Conservation (phyloP, 768 basidiomycete species). For the Trametes elegans region DNA sequence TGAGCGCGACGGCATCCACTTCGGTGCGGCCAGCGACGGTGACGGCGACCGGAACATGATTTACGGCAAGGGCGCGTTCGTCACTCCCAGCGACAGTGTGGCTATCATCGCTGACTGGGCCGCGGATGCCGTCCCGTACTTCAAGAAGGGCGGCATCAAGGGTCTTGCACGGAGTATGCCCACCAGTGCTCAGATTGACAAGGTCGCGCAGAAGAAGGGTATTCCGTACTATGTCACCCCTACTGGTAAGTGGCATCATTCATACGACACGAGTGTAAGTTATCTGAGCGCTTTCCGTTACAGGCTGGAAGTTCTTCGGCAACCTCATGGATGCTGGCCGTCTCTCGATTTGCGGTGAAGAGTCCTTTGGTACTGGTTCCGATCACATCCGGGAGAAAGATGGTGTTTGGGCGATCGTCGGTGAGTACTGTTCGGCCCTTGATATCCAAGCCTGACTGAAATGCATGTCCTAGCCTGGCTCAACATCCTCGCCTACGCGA, state of each 20-base stretch:
- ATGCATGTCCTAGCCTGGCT: conserved; percentile 76
- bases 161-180: conserved; percentile 98
- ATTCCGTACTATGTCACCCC: conserved; percentile 95
- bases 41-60: conserved; percentile 99
- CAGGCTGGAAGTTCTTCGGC: conserved; percentile 99
- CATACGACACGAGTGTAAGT: no score
- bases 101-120: conserved; percentile 99
- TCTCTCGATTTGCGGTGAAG: conserved; percentile 97
- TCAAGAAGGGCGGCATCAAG: conserved; percentile 88
- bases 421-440: conserved; percentile 43
- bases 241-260: conserved; percentile 59
- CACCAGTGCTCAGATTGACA: conserved; percentile 93
- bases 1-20: conserved; percentile 79
- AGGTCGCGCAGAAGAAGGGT: conserved; percentile 92
- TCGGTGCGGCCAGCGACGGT: conserved; percentile 96
- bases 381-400: conserved; percentile 99
- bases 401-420: conserved; percentile 95
- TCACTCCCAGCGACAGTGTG: conserved; percentile 96
- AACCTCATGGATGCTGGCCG: conserved; percentile 99
- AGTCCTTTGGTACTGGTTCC: conserved; percentile 99
- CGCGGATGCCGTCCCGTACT: conserved; percentile 84
- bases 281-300: no score
- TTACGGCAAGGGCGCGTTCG: conserved; percentile 96
- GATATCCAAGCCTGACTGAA: not conserved
- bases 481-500: conserved; percentile 92